These are phyloP conservation scores for Fraxinus paxiana DNA, from an alignment of 305 asterid genomes.

Conservation along the genomic window DNA sequence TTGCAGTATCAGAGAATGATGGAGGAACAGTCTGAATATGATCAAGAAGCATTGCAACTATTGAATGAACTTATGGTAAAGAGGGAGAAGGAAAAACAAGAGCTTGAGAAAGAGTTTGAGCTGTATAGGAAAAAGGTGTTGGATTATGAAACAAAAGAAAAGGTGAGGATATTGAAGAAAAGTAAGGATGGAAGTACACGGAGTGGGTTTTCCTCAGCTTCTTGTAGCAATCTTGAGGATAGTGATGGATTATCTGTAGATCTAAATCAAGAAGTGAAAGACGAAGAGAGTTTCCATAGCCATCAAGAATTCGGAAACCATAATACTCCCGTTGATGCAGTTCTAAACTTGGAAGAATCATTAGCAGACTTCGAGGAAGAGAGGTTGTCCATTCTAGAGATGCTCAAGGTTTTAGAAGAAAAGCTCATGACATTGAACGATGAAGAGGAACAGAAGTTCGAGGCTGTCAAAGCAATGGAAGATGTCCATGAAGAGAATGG, in stretches of 20 bases:
- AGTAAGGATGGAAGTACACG: constrained; percentile 56
- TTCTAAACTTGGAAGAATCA: constrained; percentile 67
- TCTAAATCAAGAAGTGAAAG: constrained; percentile 62
- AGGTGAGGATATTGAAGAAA: constrained; percentile 41
- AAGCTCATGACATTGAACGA: constrained; percentile 61
- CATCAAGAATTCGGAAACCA: constrained; percentile 31
- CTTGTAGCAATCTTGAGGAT: constrained; percentile 74
- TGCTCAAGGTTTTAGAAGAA: constrained; percentile 78
- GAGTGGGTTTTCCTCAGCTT: constrained; percentile 63
- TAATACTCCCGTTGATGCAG: constrained; percentile 59
- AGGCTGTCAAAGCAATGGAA: constrained; percentile 36
- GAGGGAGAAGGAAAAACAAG: constrained; percentile 84
- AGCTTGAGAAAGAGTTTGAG: constrained; percentile 64
- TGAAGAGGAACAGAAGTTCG: constrained; percentile 34
- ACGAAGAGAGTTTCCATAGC: constrained; percentile 42
- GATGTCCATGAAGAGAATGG: constrained; percentile 29
- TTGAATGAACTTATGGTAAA: constrained; percentile 87
- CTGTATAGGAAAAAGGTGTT: constrained; percentile 55
- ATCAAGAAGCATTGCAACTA: constrained; percentile 91
- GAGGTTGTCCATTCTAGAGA: constrained; percentile 73
- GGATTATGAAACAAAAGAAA: constrained; percentile 68
- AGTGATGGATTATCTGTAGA: constrained; percentile 71
- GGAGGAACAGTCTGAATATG: constrained; percentile 97
- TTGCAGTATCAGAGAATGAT: constrained; percentile 96
- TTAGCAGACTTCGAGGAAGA: constrained; percentile 86